Percentiles rank a stretch among this genome's conserved stretches.
These are phyloP conservation scores for Leptodontidium sp. DNA, from an alignment of 2,329 filamentous ascomycete genomes.

Conservation along the genomic window DNA sequence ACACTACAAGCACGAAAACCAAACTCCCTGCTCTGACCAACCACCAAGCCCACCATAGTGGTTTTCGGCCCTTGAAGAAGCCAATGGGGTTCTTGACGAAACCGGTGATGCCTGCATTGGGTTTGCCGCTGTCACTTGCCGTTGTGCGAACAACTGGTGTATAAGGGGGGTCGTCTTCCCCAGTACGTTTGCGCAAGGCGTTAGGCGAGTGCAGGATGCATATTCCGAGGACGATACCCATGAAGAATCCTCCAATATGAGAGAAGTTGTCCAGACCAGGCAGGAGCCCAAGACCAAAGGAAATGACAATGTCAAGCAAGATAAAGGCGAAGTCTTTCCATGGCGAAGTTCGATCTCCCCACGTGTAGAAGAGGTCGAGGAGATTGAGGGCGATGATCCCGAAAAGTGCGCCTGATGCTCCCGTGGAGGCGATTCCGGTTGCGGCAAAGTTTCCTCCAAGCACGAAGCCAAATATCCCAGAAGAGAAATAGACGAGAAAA, in stretches of 20 bases:
- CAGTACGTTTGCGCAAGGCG: constrained; percentile 76
- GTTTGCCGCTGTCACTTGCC: constrained; percentile 42
- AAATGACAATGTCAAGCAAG: constrained; percentile 83
- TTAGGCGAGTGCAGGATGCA: constrained; percentile 90
- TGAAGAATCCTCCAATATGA: constrained; percentile 94
- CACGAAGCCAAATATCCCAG: constrained; percentile 95
- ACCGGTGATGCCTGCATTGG: constrained; percentile 41
- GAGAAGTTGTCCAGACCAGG: constrained; percentile 97
- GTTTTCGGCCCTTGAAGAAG: constrained; percentile 93
- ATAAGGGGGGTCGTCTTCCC: constrained; percentile 74
- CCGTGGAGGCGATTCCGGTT: constrained; percentile 81
- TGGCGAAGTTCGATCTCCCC: constrained; percentile 80
- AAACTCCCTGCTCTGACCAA: constrained; percentile 80
- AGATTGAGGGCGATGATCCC: constrained; percentile 89
- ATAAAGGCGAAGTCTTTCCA: constrained; percentile 89
- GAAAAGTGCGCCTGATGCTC: constrained; percentile 90
- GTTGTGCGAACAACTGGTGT: constrained; percentile 67
- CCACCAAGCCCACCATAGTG: constrained; percentile 99
- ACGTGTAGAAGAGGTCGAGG: constrained; percentile 92
- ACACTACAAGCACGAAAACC: constrained; percentile 81
- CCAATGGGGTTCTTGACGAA: constrained; percentile 71
- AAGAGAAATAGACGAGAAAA: constrained; percentile 85
- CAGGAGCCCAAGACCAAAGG: constrained; percentile 89
- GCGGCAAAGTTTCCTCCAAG: constrained; percentile 93
- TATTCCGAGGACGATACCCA: constrained; percentile 87